phyloP scores from a whole-genome alignment of 2,329 filamentous ascomycete genomes.

The Xylaria sp. region DNA sequence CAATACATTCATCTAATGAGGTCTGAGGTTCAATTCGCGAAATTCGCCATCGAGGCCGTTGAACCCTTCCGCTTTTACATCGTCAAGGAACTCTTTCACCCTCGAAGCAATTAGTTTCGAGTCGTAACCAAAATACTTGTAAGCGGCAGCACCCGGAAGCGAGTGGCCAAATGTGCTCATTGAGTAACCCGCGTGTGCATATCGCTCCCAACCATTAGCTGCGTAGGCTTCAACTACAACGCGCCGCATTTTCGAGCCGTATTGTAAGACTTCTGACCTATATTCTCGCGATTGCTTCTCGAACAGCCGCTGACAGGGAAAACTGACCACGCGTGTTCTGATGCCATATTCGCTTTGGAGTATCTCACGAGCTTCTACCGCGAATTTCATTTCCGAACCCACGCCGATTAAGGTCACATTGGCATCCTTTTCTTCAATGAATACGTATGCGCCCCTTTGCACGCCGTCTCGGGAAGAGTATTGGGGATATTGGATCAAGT shows the following conservation, averaged over 20 bases:
- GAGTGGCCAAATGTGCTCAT: slow-evolving; percentile 18
- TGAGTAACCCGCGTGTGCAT: slow-evolving; percentile 61
- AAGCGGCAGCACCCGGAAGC: background rate
- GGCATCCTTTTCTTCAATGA: slow-evolving; percentile 48
- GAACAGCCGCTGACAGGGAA: slow-evolving; percentile 59
- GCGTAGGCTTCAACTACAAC: slow-evolving; percentile 71
- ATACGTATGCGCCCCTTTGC: slow-evolving; percentile 54
- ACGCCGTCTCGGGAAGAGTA: slow-evolving; percentile 52
- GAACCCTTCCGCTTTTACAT: background rate
- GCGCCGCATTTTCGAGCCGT: slow-evolving; percentile 53
- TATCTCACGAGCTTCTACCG: slow-evolving; percentile 55
- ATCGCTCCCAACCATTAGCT: slow-evolving; percentile 68
- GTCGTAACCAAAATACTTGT: slow-evolving; percentile 5
- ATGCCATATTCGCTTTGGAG: slow-evolving; percentile 54
- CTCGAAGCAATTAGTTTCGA: background rate
- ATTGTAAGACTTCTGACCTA: slow-evolving; percentile 57
- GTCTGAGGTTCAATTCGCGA: background rate
- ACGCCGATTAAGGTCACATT: slow-evolving; percentile 54
- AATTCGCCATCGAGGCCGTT: slow-evolving; percentile 3
- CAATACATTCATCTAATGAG: background rate
- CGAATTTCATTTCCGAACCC: slow-evolving; percentile 39
- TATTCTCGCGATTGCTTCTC: slow-evolving; percentile 58
- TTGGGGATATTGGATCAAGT: slow-evolving; percentile 50
- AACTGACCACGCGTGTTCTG: slow-evolving; percentile 55
- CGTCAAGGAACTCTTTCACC: background rate